Base-by-base conservation (phyloP, 139 green algal species). In the Pseudopediastrum boryanum region DNA sequence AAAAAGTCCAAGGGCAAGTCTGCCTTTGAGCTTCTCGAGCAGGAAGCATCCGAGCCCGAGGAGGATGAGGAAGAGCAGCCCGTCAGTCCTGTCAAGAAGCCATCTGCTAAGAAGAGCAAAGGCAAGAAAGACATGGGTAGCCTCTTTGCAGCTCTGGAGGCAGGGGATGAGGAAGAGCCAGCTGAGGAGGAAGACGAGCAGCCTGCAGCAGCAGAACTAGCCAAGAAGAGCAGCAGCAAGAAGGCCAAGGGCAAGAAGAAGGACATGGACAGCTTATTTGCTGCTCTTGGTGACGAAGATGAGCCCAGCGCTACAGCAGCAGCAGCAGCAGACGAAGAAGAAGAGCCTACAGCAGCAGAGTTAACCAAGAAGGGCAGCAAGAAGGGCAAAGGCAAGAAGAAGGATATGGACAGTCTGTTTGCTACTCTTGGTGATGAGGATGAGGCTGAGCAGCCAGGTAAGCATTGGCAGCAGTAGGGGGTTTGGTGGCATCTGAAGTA, bases 231-330 rank as follows among this genome's bases (percentile, higher is more conserved):
- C n/a, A n/a, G n/a, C 43, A 83, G 70, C 67, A 77, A 77, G 33
- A 88, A 87, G 70, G 88, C 88, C 74, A 89, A 90, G 76, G 81
- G 86, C 72, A 85, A 83, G 39, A 82, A 87, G 66, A 86, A 85
- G 61, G 70, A 76, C 52, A 59, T 85, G 65, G 74, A 74, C 67
- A 31, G 51, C 50, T 63, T 83, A 3, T 86, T 86, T 73, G 77
- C 54, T 36, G 76, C 82, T 43, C 71, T 82, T 41, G 77, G 29
- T 1, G 65, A 70, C 29, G 83, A 72, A 3, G 75, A 29, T 23
- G 75, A 66, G 48, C n/a, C n/a, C n/a, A n/a, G n/a, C n/a, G n/a
- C n/a, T n/a, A 46, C 54, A 72, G 66, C 72, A 46, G 72, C 72
- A 71, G 56, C 56, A 29, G 58, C 39, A 39, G 54, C 25, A 62